phyloP scores from a whole-genome alignment of 441 rosid species.

The Geranium incanum region DNA sequence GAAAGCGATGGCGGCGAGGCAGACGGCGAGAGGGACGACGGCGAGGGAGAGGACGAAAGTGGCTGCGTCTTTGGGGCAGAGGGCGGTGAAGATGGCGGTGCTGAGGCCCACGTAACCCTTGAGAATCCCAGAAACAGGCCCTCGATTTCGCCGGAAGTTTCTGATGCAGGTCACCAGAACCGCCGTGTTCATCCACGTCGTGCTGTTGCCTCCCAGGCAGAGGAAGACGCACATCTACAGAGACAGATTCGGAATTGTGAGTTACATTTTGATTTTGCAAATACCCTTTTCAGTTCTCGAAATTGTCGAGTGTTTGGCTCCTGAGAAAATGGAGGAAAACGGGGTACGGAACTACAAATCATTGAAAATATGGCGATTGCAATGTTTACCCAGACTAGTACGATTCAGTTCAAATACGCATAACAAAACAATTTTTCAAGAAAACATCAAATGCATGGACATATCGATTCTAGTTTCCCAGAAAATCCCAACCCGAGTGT shows the following conservation, averaged over 20 bases:
- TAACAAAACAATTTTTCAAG: no score
- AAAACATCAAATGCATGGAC: no score
- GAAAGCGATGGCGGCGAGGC: conserved; percentile 56
- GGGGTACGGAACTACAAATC: no score
- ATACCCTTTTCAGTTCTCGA: not conserved
- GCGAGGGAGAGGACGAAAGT: conserved; percentile 58
- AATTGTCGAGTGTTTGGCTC: not conserved
- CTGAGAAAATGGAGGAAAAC: not conserved
- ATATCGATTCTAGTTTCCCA: no score
- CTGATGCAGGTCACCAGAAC: conserved; percentile 71
- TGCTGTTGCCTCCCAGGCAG: conserved; percentile 84
- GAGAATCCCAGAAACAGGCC: conserved; percentile 75
- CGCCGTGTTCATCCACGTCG: conserved; percentile 95
- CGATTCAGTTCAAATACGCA: no score
- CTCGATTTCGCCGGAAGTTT: conserved; percentile 65
- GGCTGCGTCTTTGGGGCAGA: conserved; percentile 48
- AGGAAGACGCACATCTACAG: conserved; percentile 66
- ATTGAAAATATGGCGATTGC: no score
- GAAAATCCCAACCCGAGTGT: no score
- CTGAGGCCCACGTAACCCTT: conserved; percentile 75
- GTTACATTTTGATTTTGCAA: no score
- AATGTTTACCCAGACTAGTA: no score
- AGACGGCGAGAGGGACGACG: conserved; percentile 55
- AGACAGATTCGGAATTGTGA: no score
- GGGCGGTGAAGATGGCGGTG: conserved; percentile 76